Base-by-base conservation (phyloP, 148 eudicot species). In the Spergularia marina region DNA sequence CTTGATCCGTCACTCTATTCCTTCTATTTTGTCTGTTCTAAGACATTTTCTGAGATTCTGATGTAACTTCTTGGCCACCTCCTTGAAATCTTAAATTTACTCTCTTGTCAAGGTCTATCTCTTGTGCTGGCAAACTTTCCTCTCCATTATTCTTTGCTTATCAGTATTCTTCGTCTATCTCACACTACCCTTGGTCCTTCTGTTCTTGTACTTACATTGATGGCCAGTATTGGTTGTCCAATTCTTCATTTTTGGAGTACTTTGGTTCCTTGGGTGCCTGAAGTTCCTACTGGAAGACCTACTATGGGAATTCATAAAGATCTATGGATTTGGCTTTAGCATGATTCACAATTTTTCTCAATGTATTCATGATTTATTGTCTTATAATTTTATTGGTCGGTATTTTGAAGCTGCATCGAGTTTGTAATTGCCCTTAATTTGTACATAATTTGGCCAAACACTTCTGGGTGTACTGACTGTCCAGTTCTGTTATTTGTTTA, bases 1-100 rank as follows among this genome's bases (percentile, higher is more conserved):
- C 71, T 60, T 52, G 63, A 41, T 47, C 56, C 25, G 6, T 67
- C 77, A 67, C 69, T 13, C 60, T 13, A 60, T 36, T 60, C 73
- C 59, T 68, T 77, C 25, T 10, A 9, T 60, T 59, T 20, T 20
- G 40, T 63, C 70, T 58, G 18, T 40, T 55, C 64, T 14, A 65
- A 52, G 77, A 13, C 49, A 41, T 39, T 13, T 47, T 8, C 20
- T 77, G 17, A 39, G 17, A 39, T 60, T 25, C 30, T 66, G 34
- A 54, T 30, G 12, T 5, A 72, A 54, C 58, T 25, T 44, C 40
- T 47, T 72, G 72, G 13, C 7, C 39, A 17, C 12, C 54, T n/a
- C 34, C 57, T 30, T 30, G 36, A 30, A 30, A 30, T 30, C 72
- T 71, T 75, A 47, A 64, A 56, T 64, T 66, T 21, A 53, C 40